Evolutionary conservation across 805 yeast species (phyloP), one percentile per base, ranked within the genome.

Genomic region (Zygosaccharomyces gambellarensis): DNA sequence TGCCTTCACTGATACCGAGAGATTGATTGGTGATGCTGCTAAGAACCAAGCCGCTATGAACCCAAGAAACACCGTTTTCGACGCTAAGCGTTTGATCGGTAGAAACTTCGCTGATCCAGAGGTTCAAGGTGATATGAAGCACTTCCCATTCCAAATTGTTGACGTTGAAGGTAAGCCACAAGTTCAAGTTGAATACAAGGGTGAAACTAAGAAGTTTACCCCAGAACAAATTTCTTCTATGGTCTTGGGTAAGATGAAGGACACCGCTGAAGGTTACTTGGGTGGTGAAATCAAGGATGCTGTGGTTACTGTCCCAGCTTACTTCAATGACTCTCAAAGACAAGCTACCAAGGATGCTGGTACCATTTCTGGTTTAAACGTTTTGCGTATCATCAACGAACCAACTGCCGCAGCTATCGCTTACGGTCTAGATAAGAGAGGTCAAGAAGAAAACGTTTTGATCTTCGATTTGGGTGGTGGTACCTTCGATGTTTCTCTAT

Each of bases 381-480:
- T 89, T 58, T 78, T 87, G 73, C 85, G 96, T 78, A 89, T 89
- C 73, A 89, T 89, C 67, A 89, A 89, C 78, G 96, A 89, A 78
- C 96, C 96, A 66, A 89, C 89, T 67, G 87, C 89, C 54, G 98
- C 98, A 65, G 98, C 98, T 60, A 88, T 90, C 75, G 98, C 98
- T 67, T 92, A 92, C 80, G 98, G 98, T 80, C 81, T 92, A 64
- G 78, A 74, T 56, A 74, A 74, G 71, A 73, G 72, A 55, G 80
- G 83, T 58, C 78, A 77, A 46, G 97, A 90, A 77, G 85, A 85
- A 74, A 87, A 90, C 71, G 95, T 90, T 51, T 80, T 90, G 68
- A 88, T 90, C 71, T 90, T 89, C 77, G 97, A 90, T 75, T 81
- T 90, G 65, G 97, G 97, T 82, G 97, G 97, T 79, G 97, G 97